Percentiles rank a stretch among this genome's conserved stretches.
phyloP scores from a whole-genome alignment of 495 filamentous ascomycete genomes.

The Apiosordaria backusii region DNA sequence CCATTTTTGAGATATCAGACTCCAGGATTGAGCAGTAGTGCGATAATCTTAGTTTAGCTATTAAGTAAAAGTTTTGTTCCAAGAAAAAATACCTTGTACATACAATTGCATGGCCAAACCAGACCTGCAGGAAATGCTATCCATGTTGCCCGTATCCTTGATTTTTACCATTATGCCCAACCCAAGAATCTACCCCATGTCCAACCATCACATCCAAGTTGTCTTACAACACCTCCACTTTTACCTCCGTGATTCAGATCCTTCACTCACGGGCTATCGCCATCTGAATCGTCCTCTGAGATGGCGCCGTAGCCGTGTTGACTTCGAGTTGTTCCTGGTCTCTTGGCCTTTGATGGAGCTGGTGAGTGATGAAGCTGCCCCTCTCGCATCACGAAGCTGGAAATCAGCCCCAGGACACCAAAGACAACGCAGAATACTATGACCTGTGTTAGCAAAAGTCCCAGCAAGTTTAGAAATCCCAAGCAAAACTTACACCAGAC shows the following conservation, averaged over 20 bases:
- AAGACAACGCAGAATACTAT: conserved; percentile 11
- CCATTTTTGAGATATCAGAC: too few relatives aligned
- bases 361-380: conserved; percentile 2
- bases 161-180: not conserved
- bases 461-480: not conserved
- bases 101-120: too few relatives aligned
- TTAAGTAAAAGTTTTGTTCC: not conserved
- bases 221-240: not conserved
- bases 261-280: not conserved
- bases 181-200: not conserved
- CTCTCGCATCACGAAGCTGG: conserved; percentile 18
- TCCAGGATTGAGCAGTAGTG: too few relatives aligned
- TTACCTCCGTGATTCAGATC: not conserved
- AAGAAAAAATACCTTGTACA: not conserved
- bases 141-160: not conserved
- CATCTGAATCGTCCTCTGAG: not conserved
- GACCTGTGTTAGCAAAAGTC: not conserved
- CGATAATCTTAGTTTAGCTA: too few relatives aligned
- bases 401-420: conserved; percentile 12
- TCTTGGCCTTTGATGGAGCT: not conserved
- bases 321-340: not conserved
- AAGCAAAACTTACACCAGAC: conserved; percentile 16
- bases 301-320: not conserved
- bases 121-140: not conserved
- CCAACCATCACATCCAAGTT: not conserved